Conservation (phyloP, 306 rosid genomes). For the Corylus americana region DNA sequence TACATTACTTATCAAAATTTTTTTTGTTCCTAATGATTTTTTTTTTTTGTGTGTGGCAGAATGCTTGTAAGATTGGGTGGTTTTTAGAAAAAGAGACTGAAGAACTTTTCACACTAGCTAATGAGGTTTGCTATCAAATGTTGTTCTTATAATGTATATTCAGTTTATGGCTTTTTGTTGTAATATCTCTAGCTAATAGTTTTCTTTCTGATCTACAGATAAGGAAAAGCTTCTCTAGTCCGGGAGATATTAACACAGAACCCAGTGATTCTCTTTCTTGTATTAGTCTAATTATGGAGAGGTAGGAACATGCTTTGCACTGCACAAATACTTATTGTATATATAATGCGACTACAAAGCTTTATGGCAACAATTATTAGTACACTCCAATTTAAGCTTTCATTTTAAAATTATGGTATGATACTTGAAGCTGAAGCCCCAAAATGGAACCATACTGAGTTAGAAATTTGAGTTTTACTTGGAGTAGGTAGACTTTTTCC, state of each 20-base stretch:
- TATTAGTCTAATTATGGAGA: constrained; percentile 55
- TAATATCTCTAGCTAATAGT: constrained; percentile 21
- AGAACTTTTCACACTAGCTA: constrained; percentile 55
- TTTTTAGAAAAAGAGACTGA: constrained; percentile 56
- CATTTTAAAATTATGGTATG: background rate
- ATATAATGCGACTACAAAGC: background rate
- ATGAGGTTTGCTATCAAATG: constrained; percentile 55
- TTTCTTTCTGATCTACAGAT: constrained; percentile 44
- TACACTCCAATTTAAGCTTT: background rate
- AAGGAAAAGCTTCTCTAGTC: constrained; percentile 48
- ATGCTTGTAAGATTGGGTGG: constrained; percentile 78
- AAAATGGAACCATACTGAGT: background rate
- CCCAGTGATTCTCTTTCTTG: constrained; percentile 37
- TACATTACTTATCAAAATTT: too few relatives aligned
- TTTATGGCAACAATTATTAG: background rate
- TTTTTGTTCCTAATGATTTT: constrained; percentile 22
- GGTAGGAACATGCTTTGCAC: constrained; percentile 43
- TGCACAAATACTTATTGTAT: background rate
- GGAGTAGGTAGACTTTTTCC: background rate
- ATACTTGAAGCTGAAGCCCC: background rate
- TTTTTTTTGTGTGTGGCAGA: constrained; percentile 41
- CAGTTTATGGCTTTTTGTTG: constrained; percentile 3
- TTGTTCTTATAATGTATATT: background rate
- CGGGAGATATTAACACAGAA: constrained; percentile 37
- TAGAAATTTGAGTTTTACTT: background rate